A percentile compares a stretch with the other conserved stretches of the same genome.
These are phyloP conservation scores for Salix suchowensis DNA, from an alignment of 345 rosid genomes.

Conservation along the genomic window DNA sequence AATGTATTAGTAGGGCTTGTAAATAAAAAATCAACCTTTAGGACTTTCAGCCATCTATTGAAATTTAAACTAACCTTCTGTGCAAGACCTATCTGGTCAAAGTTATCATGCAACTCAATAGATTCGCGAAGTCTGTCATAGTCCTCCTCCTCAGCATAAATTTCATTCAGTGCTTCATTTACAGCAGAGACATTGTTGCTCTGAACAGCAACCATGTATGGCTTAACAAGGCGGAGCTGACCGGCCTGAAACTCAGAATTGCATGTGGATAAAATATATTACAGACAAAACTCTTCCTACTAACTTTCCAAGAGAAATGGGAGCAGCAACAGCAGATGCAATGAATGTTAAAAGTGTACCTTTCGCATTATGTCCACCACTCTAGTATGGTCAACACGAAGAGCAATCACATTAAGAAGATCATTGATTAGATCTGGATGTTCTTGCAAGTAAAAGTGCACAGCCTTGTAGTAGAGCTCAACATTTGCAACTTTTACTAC, in stretches of 20 bases:
- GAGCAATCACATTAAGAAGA: conserved; percentile 89
- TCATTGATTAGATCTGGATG: conserved; percentile 91
- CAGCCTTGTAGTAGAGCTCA: conserved; percentile 90
- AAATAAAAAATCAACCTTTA: neutral
- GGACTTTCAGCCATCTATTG: neutral
- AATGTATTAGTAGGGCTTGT: neutral
- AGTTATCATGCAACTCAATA: conserved; percentile 81
- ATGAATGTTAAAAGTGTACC: conserved; percentile 29
- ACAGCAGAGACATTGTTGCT: conserved; percentile 89
- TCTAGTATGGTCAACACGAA: conserved; percentile 88
- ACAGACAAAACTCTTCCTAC: neutral
- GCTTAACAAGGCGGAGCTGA: conserved; percentile 82
- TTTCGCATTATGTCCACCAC: conserved; percentile 96
- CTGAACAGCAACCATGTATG: conserved; percentile 91
- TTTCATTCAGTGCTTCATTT: conserved; percentile 83
- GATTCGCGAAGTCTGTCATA: conserved; percentile 88
- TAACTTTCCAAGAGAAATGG: neutral
- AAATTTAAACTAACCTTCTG: conserved; percentile 51
- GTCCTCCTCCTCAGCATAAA: conserved; percentile 87
- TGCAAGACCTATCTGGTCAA: conserved; percentile 86
- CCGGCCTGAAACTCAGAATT: conserved; percentile 59
- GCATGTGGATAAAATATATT: neutral
- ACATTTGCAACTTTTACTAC: conserved; percentile 89
- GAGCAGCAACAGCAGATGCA: neutral
- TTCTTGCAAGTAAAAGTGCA: conserved; percentile 92